Percentiles rank a stretch among this genome's conserved stretches.
Conservation (phyloP, 345 rosid genomes). For the Theobroma cacao region DNA sequence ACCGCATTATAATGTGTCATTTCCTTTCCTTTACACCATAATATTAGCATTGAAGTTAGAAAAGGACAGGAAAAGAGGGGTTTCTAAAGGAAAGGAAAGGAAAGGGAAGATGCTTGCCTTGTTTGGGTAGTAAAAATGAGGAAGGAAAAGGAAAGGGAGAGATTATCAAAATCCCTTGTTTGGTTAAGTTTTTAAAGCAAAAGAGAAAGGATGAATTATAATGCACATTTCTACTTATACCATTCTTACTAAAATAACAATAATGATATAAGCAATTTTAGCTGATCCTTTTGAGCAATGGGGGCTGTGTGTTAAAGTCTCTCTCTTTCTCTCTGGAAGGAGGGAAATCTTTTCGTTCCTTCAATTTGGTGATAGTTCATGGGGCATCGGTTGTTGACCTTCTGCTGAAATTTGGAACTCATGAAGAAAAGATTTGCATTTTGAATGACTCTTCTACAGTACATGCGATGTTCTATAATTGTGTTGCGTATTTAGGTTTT, state of each 20-base stretch:
- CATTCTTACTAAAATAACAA: not conserved
- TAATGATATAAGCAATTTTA: not conserved
- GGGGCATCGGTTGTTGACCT: not conserved
- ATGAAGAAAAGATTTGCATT: not conserved
- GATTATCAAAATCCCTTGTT: not conserved
- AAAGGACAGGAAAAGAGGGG: not conserved
- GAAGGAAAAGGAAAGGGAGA: not conserved
- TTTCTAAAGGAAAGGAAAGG: not conserved
- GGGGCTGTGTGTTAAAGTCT: not conserved
- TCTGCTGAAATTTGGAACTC: not conserved
- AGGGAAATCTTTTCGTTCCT: not conserved
- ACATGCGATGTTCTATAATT: not conserved
- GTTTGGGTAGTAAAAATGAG: not conserved
- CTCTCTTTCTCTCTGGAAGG: not conserved
- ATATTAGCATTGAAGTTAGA: not conserved
- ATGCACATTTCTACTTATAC: not conserved
- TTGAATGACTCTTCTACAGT: not conserved
- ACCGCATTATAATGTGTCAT: not conserved
- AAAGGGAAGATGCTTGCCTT: not conserved
- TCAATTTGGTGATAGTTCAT: not conserved
- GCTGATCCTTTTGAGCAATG: not conserved
- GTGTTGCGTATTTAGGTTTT: not conserved
- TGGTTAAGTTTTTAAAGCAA: not conserved
- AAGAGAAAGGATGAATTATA: not conserved
- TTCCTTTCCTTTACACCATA: not conserved